These are phyloP conservation scores for Alternaria atra DNA, from an alignment of 2,329 filamentous ascomycete species.

Conservation along the genomic window DNA sequence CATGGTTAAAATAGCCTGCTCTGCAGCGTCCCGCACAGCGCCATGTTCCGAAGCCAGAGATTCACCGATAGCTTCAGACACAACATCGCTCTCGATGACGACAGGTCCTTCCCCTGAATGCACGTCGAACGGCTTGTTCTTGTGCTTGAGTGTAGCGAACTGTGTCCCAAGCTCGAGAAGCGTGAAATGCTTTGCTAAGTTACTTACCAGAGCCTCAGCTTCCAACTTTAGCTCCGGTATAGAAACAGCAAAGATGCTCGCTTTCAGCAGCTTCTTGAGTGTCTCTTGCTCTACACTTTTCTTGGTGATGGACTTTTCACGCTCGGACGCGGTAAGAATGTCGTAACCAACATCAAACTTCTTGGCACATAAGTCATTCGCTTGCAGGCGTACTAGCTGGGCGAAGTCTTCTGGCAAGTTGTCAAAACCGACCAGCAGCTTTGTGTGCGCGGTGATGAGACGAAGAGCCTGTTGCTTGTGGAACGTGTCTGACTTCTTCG, in stretches of 20 bases:
- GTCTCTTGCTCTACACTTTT: conserved; percentile 83
- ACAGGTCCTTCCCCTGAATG: conserved; percentile 86
- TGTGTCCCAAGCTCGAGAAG: conserved; percentile 88
- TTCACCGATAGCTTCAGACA: conserved; percentile 90
- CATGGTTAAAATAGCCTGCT: conserved; percentile 79
- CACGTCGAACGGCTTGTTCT: conserved; percentile 81
- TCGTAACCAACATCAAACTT: conserved; percentile 77
- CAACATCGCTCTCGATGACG: conserved; percentile 82
- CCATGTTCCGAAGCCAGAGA: conserved; percentile 85
- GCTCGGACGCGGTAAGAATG: conserved; percentile 77
- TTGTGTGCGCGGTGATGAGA: conserved; percentile 86
- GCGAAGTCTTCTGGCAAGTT: conserved; percentile 89
- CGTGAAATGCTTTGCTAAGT: conserved; percentile 88
- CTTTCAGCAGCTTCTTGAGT: conserved; percentile 87
- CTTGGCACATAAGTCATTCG: conserved; percentile 79
- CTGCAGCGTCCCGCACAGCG: conserved; percentile 82
- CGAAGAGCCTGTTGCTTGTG: conserved; percentile 95
- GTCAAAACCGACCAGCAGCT: conserved; percentile 88
- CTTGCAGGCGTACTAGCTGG: conserved; percentile 83
- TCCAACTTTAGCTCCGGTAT: conserved; percentile 81
- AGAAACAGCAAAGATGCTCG: conserved; percentile 84
- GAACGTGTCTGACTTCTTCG: conserved; percentile 77
- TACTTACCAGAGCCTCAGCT: conserved; percentile 77
- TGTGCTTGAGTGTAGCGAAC: conserved; percentile 81
- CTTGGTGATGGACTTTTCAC: conserved; percentile 84